These are phyloP conservation scores for Aspergillus tubingensis DNA, from an alignment of 2,329 filamentous ascomycete genomes.

Conservation along the genomic window DNA sequence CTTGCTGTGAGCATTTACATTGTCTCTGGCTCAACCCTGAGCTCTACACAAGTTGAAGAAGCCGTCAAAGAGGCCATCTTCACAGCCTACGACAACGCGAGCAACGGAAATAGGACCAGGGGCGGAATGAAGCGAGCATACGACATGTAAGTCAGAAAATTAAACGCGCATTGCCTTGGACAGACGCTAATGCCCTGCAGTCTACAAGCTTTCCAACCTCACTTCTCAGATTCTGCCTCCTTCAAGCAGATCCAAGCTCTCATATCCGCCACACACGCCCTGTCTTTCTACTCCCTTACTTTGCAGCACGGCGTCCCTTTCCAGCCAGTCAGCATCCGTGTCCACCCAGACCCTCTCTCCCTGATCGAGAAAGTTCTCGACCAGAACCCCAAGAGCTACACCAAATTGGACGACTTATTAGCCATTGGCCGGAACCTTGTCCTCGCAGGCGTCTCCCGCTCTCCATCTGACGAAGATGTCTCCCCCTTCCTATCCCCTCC, in stretches of 20 bases:
- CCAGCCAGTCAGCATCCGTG: constrained; percentile 67
- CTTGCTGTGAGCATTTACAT: constrained; percentile 46
- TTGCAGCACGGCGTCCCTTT: constrained; percentile 67
- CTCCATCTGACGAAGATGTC: constrained; percentile 22
- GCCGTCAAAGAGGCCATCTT: constrained; percentile 56
- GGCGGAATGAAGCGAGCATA: constrained; percentile 64
- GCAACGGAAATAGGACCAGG: constrained; percentile 64
- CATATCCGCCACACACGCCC: constrained; percentile 62
- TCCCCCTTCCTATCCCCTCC: constrained; percentile 14
- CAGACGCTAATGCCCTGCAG: constrained; percentile 24
- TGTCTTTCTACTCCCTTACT: constrained; percentile 66
- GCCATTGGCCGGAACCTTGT: constrained; percentile 63
- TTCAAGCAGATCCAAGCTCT: constrained; percentile 54
- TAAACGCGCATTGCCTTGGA: neutral
- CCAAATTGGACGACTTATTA: constrained; percentile 64
- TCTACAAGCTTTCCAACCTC: constrained; percentile 45
- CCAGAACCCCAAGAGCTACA: constrained; percentile 63
- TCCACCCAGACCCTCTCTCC: constrained; percentile 60
- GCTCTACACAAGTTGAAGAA: constrained; percentile 51
- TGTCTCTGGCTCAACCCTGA: constrained; percentile 38
- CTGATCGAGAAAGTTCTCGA: constrained; percentile 62
- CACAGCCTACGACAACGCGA: constrained; percentile 64
- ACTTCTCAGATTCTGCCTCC: constrained; percentile 43
- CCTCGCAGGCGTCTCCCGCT: constrained; percentile 44
- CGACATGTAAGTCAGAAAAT: constrained; percentile 49